Percentiles rank a stretch among this genome's conserved stretches.
phyloP scores from a whole-genome alignment of 2,329 filamentous ascomycete species.

The Trichoderma harzianum region DNA sequence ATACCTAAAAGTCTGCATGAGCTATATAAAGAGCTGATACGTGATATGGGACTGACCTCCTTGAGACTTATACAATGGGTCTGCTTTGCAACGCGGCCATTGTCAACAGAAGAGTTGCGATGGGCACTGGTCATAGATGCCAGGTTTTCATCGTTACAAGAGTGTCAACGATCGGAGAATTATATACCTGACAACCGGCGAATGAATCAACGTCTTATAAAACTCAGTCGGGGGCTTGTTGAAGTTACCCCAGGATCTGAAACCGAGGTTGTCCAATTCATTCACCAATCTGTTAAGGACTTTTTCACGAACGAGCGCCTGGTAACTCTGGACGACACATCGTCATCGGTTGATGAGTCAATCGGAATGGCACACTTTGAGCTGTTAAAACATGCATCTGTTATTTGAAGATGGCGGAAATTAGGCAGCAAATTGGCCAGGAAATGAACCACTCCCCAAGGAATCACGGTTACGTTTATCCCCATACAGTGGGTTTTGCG shows the following conservation, averaged over 20 bases:
- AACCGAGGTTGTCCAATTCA: constrained; percentile 34
- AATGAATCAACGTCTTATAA: constrained; percentile 22
- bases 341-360: no score
- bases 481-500: no score
- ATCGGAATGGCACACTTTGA: constrained; percentile 21
- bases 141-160: constrained; percentile 23
- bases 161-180: constrained; percentile 20
- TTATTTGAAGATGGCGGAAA: constrained; percentile 26
- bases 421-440: no score
- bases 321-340: constrained; percentile 14
- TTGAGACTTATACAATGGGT: constrained; percentile 33
- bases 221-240: constrained; percentile 30
- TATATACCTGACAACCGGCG: constrained; percentile 19
- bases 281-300: constrained; percentile 35
- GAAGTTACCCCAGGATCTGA: constrained; percentile 20
- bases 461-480: no score
- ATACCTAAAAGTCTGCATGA: constrained; percentile 26
- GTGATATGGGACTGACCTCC: constrained; percentile 21
- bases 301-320: constrained; percentile 29
- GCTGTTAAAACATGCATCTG: constrained; percentile 27
- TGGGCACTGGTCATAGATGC: constrained; percentile 32
- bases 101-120: constrained; percentile 28
- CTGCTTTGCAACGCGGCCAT: constrained; percentile 28
- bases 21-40: constrained; percentile 27
- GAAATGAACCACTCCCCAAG: no score